Base-by-base conservation (phyloP, 306 rosid genomes). In the Ochetophila trinervis region DNA sequence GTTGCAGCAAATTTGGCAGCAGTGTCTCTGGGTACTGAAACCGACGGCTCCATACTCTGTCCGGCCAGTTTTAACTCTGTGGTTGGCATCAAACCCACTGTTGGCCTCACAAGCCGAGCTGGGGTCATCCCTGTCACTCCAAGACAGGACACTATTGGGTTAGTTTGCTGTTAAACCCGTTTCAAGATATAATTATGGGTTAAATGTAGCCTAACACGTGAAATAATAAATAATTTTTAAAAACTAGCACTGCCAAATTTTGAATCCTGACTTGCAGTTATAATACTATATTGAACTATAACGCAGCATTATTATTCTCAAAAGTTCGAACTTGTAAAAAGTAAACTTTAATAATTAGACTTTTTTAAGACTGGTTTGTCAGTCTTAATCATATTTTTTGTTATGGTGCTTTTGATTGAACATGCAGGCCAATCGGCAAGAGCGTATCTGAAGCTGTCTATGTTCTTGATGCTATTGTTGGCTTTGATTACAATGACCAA, bases 381-480 rank as follows among this genome's bases (percentile, higher is more conserved):
- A n/a, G 12, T 20, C 20, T 50, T 49, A 49, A n/a, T n/a, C n/a
- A n/a, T 15, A 49, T 1, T 49, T 49, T 17, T 13, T 11, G 16
- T 15, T 27, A 22, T 12, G 14, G 3, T 22, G 20, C 16, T 54
- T 54, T 21, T 24, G 71, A 11, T 30, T 65, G 57, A 68, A 61
- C 32, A 27, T 27, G 53, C 69, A 87, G 88, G 62, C 88, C 90
- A 50, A 76, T 85, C 35, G 80, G 86, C 72, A 83, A 88, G 85
- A 87, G 84, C 4, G 85, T 87, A 22, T 70, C 88, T 21, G 95
- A 88, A 80, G 88, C 88, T 34, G 84, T 80, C 48, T 52, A 69
- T 76, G 87, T 84, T 73, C 91, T 86, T 27, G 87, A 79, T 69
- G 74, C 79, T 62, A 88, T 85, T 60, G 85, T 48, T 30, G 95